Evolutionary conservation across 2,329 filamentous ascomycete genomes (phyloP).

Genomic region (Alternaria solani): DNA sequence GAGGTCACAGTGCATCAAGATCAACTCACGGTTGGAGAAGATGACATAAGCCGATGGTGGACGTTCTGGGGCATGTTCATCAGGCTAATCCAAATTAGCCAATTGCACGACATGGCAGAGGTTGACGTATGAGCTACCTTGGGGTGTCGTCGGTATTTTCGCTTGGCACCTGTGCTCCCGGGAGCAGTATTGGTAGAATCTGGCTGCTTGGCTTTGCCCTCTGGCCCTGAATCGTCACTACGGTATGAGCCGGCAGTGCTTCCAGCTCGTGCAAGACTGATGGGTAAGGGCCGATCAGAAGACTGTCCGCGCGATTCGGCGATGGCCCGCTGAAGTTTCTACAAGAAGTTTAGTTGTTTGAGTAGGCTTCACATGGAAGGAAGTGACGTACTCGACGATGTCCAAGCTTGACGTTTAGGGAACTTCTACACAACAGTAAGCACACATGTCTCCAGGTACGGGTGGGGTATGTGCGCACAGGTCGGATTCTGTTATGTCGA

Average conservation of each 20-base stretch:
- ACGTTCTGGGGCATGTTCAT: constrained; percentile 80
- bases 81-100: constrained; percentile 61
- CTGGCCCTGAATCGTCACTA: constrained; percentile 62
- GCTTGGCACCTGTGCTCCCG: constrained; percentile 59
- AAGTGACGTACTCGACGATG: constrained; percentile 73
- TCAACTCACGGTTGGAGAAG: constrained; percentile 78
- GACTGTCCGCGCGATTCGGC: constrained; percentile 71
- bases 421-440: constrained; percentile 63
- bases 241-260: constrained; percentile 63
- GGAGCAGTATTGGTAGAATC: constrained; percentile 49
- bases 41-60: constrained; percentile 85
- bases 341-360: constrained; percentile 13
- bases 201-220: constrained; percentile 57
- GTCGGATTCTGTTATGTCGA: constrained; percentile 85
- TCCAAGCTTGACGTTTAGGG: constrained; percentile 78
- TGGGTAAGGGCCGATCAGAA: constrained; percentile 48
- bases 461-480: constrained; percentile 62
- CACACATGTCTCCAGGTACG: constrained; percentile 2
- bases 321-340: constrained; percentile 86
- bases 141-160: constrained; percentile 80
- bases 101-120: not conserved
- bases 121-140: constrained; percentile 62
- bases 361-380: not conserved
- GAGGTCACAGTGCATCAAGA: not conserved
- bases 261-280: constrained; percentile 56